Base-by-base conservation (phyloP, 768 basidiomycete genomes). In the Leccinum longicurvipes region DNA sequence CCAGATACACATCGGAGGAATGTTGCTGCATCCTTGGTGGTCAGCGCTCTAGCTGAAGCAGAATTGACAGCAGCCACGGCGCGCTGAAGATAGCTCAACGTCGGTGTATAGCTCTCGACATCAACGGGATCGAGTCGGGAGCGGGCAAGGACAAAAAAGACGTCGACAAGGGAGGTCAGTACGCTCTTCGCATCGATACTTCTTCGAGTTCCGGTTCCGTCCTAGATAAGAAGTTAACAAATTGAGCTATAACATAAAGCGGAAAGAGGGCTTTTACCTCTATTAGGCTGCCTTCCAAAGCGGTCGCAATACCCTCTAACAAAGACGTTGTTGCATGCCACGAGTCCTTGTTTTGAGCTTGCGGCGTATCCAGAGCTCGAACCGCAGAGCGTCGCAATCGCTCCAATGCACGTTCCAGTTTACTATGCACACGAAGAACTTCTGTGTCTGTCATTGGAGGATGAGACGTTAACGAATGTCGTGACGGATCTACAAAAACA, bases 1-100 rank as follows among this genome's bases (percentile, higher is more conserved):
- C 86, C 87, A 6, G 87, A 88, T 9, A 87, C 72, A 61, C 87
- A 91, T 15, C 89, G 84, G 3, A 79, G 63, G 57, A 81, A 84
- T 51, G 87, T 87, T 0, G 84, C 77, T 12, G 51, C 55, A 4
- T 75, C 61, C 27, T 60, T 57, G 4, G 29, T 15, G 31, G 47
- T 48, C 47, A 60, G 57, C 57, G 15, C 60, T 57, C 41, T 31
- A 11, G 53, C 17, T 9, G 50, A 32, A 9, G 6, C 27, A 10
- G 48, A 47, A 12, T 60, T 51, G 12, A 79, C 62, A 21, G 68
- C 55, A 15, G 63, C 50, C 3, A 69, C 56, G 0, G 82, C 81
- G 32, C 74, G 74, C 9, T 74, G 66, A 23, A 89, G 78, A 50
- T 78, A 69, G 10, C 76, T 73, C 54, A 82, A 76, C 10, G 82